Evolutionary conservation across 495 filamentous ascomycete genomes (phyloP).

Genomic region (Cercophora newfieldiana): DNA sequence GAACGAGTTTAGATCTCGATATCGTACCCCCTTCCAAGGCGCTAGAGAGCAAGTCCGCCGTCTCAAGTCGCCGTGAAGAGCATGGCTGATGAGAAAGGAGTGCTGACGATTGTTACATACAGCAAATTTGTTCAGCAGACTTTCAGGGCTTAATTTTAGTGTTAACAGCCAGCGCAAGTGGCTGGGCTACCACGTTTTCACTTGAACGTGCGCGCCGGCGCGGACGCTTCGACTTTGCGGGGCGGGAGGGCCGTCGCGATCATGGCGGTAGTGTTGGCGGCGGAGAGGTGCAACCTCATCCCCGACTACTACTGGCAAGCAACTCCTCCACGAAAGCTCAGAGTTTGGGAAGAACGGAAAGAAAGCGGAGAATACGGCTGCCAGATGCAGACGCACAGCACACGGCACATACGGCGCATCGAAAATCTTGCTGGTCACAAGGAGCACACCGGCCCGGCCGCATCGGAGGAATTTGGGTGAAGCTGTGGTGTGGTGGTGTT

Average conservation of each 20-base stretch:
- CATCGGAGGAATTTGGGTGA: background rate
- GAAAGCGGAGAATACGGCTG: constrained; percentile 6
- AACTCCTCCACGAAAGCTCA: background rate
- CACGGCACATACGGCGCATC: background rate
- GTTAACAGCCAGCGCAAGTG: background rate
- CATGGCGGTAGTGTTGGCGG: background rate
- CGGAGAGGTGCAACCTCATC: background rate
- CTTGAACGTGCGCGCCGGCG: background rate
- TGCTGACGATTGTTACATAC: background rate
- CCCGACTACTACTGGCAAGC: background rate
- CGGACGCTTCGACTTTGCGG: background rate
- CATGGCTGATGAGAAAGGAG: background rate
- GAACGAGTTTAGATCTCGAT: background rate
- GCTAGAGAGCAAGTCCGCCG: background rate
- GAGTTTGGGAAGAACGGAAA: background rate
- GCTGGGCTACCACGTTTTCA: background rate
- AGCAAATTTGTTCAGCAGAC: background rate
- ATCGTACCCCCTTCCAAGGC: background rate
- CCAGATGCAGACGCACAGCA: constrained; percentile 2
- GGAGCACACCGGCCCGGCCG: background rate
- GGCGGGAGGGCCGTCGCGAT: too few species aligned
- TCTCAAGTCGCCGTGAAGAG: background rate
- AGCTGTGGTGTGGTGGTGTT: background rate
- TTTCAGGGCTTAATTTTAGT: background rate
- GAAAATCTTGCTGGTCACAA: constrained; percentile 11